Conservation (phyloP, 2,329 filamentous ascomycete species). For the Aspergillus pseudoglaucus region DNA sequence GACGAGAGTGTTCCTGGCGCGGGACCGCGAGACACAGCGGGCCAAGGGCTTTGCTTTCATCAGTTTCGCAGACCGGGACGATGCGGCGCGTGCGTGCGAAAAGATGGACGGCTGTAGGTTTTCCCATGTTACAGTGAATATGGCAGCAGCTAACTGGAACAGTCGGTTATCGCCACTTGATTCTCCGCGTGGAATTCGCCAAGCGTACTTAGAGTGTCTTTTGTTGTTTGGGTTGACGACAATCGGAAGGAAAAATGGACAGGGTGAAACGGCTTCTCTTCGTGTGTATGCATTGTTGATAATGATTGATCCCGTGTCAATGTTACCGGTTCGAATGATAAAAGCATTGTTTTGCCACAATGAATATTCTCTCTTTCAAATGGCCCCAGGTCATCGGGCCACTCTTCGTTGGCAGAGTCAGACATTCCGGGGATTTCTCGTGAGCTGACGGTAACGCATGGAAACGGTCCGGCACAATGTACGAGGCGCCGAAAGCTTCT, state of each 20-base stretch:
- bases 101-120: constrained; percentile 90
- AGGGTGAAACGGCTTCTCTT: not conserved
- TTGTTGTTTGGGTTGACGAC: constrained; percentile 10
- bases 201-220: constrained; percentile 37
- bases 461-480: not conserved
- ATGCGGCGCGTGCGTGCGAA: constrained; percentile 86
- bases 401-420: no score
- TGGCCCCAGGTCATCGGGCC: no score
- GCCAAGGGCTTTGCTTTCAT: constrained; percentile 99
- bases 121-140: not conserved
- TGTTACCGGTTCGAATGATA: no score
- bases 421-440: no score
- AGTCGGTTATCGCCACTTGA: constrained; percentile 49
- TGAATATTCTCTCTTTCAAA: no score
- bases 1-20: constrained; percentile 94
- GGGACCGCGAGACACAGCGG: constrained; percentile 90
- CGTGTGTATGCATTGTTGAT: not conserved
- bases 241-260: not conserved
- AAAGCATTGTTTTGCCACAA: no score
- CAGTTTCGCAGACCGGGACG: constrained; percentile 82
- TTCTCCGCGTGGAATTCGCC: constrained; percentile 48
- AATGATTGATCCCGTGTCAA: no score
- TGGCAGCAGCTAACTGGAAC: not conserved
- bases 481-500: no score
- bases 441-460: not conserved